Percentiles rank a stretch among this genome's conserved stretches.
phyloP scores from a whole-genome alignment of 1,284 basidiomycete species.

The Rhodofomes roseus region DNA sequence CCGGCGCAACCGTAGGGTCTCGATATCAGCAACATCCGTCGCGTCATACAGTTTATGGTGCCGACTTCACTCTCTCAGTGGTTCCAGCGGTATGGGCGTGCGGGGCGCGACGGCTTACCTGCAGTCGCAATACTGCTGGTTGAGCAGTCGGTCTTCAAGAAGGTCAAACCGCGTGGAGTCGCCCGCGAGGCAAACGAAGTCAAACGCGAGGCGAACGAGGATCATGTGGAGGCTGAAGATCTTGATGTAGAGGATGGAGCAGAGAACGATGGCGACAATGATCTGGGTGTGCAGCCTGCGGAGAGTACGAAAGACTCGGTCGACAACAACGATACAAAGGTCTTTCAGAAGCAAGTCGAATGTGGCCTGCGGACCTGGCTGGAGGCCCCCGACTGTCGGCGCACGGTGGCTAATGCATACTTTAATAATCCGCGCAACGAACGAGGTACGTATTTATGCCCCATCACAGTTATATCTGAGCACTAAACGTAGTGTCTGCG shows the following conservation, averaged over 20 bases:
- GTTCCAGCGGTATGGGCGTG: slow-evolving; percentile 12
- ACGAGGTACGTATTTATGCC: neutral
- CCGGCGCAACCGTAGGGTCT: neutral
- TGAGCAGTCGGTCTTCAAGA: slow-evolving; percentile 9
- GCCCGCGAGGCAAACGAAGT: neutral
- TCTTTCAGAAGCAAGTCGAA: neutral
- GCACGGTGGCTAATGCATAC: slow-evolving; percentile 9
- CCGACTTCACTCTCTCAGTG: slow-evolving; percentile 10
- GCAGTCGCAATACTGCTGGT: slow-evolving; percentile 12
- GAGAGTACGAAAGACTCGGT: no score
- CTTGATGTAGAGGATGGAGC: neutral
- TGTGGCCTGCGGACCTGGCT: slow-evolving; percentile 9
- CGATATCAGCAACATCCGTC: neutral
- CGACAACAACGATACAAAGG: no score
- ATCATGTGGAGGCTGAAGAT: no score
- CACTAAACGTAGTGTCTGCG: neutral
- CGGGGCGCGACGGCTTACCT: slow-evolving; percentile 11
- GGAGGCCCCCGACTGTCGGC: slow-evolving; percentile 9
- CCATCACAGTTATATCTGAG: neutral
- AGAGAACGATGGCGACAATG: neutral
- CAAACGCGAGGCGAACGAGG: no score
- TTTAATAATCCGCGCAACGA: slow-evolving; percentile 13
- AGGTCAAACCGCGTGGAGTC: neutral
- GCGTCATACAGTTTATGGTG: slow-evolving; percentile 11
- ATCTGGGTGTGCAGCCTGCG: no score